These are phyloP conservation scores for Penicillium canariense DNA, from an alignment of 495 filamentous ascomycete species.

Conservation along the genomic window DNA sequence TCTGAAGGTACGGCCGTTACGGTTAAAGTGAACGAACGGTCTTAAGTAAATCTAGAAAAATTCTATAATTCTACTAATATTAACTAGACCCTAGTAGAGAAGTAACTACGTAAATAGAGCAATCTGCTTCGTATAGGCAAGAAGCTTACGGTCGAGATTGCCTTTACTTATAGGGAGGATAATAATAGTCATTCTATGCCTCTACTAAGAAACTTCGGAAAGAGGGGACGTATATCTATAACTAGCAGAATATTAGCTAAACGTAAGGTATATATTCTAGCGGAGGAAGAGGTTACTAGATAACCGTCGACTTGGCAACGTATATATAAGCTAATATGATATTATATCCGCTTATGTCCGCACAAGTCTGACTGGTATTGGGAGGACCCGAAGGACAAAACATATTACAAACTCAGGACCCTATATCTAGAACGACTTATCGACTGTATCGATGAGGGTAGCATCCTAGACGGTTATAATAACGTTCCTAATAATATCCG, in stretches of 20 bases:
- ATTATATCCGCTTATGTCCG: slow-evolving; percentile 2
- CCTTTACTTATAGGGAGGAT: slow-evolving; percentile 11
- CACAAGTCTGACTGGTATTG: slow-evolving; percentile 21
- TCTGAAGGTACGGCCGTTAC: slow-evolving; percentile 12
- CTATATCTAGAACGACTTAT: slow-evolving; percentile 17
- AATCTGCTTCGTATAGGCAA: slow-evolving; percentile 17
- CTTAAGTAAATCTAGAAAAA: slow-evolving; percentile 7
- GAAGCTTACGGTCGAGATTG: slow-evolving; percentile 11
- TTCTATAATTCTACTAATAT: slow-evolving; percentile 10
- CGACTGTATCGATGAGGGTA: slow-evolving; percentile 11
- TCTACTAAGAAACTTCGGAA: background rate
- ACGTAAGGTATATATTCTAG: slow-evolving; percentile 4
- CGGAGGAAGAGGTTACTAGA: slow-evolving; percentile 5
- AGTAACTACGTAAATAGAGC: slow-evolving; percentile 18
- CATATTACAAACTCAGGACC: slow-evolving; percentile 18
- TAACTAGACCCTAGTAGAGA: slow-evolving; percentile 9
- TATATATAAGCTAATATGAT: slow-evolving; percentile 7
- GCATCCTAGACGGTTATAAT: slow-evolving; percentile 5
- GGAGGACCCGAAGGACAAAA: slow-evolving; percentile 19
- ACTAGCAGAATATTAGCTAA: slow-evolving; percentile 13
- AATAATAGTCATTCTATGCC: background rate
- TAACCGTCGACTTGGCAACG: slow-evolving; percentile 2
- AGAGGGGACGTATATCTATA: slow-evolving; percentile 9
- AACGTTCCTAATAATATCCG: slow-evolving; percentile 9
- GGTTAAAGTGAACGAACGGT: slow-evolving; percentile 7